phyloP scores from a whole-genome alignment of 108 stramenopile genomes.

The Stephanodiscus triporus region DNA sequence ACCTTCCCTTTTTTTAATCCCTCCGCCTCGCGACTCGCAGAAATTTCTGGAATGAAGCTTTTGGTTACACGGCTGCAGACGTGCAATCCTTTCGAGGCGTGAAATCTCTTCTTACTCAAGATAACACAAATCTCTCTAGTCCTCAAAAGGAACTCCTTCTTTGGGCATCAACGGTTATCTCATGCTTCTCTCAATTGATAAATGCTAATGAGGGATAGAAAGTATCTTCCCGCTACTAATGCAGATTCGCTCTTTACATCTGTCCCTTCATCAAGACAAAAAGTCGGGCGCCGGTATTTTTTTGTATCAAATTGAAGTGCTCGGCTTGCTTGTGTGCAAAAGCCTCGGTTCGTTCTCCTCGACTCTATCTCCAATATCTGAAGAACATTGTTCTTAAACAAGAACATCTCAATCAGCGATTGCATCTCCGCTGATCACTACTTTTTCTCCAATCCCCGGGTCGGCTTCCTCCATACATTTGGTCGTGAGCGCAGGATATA shows the following conservation, averaged over 20 bases:
- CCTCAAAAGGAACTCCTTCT: slow-evolving; percentile 6
- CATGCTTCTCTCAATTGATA: too few relatives aligned
- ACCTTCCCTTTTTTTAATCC: background rate
- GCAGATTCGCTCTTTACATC: background rate
- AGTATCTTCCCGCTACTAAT: background rate
- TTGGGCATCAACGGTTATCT: slow-evolving; percentile 7
- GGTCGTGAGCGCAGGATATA: slow-evolving; percentile 11
- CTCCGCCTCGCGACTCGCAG: background rate
- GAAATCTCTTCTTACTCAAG: background rate
- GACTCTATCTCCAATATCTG: background rate
- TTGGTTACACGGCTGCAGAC: background rate
- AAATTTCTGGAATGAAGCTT: too few relatives aligned
- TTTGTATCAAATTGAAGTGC: background rate
- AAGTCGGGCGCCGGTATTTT: background rate
- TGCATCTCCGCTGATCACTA: slow-evolving; percentile 46
- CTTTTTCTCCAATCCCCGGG: too few relatives aligned
- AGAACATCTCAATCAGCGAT: slow-evolving; percentile 14
- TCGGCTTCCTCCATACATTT: slow-evolving; percentile 20
- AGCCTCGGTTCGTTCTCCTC: background rate
- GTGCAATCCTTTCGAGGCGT: too few relatives aligned
- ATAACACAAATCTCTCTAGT: background rate
- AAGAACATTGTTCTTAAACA: background rate
- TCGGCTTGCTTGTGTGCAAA: too few relatives aligned
- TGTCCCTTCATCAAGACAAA: too few relatives aligned
- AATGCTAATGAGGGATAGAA: background rate